Percentiles rank a stretch among this genome's conserved stretches.
Evolutionary conservation across 805 yeast genomes (phyloP).

Genomic region (Starmerella powellii): DNA sequence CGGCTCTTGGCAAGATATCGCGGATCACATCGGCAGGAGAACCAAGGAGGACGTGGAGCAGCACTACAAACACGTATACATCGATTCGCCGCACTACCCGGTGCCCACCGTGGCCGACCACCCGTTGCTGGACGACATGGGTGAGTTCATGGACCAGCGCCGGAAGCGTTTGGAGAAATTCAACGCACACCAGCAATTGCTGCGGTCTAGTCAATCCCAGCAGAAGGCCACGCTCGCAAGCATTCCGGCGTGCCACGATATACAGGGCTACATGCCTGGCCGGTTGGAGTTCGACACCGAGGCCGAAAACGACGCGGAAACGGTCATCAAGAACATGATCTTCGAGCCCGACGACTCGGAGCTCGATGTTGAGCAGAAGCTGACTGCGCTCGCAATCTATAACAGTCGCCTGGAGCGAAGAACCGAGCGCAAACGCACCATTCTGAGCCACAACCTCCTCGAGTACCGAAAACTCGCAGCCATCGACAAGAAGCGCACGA

Average conservation of each 20-base stretch:
- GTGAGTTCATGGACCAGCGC: constrained; percentile 55
- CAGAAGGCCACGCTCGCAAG: constrained; percentile 70
- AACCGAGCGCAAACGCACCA: constrained; percentile 79
- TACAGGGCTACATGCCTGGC: constrained; percentile 98
- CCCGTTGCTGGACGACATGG: constrained; percentile 50
- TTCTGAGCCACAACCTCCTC: constrained; percentile 62
- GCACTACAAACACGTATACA: constrained; percentile 65
- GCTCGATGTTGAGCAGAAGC: constrained; percentile 78
- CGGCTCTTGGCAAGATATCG: constrained; percentile 97
- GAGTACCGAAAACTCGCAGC: constrained; percentile 77
- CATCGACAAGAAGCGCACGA: constrained; percentile 69
- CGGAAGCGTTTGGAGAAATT: constrained; percentile 62
- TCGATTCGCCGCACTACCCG: constrained; percentile 66
- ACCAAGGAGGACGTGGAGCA: constrained; percentile 80
- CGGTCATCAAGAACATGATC: constrained; percentile 84
- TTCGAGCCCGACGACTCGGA: constrained; percentile 88
- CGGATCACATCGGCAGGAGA: constrained; percentile 88
- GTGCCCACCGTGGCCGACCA: constrained; percentile 72
- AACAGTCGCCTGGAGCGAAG: constrained; percentile 80
- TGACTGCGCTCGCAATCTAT: constrained; percentile 78
- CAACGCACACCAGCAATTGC: constrained; percentile 45
- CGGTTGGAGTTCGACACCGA: constrained; percentile 93
- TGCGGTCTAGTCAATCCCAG: constrained; percentile 43
- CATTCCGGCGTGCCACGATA: constrained; percentile 90
- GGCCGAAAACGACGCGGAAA: constrained; percentile 93